phyloP scores from a whole-genome alignment of 129 eudicot genomes.

The Artemisia argyi region DNA sequence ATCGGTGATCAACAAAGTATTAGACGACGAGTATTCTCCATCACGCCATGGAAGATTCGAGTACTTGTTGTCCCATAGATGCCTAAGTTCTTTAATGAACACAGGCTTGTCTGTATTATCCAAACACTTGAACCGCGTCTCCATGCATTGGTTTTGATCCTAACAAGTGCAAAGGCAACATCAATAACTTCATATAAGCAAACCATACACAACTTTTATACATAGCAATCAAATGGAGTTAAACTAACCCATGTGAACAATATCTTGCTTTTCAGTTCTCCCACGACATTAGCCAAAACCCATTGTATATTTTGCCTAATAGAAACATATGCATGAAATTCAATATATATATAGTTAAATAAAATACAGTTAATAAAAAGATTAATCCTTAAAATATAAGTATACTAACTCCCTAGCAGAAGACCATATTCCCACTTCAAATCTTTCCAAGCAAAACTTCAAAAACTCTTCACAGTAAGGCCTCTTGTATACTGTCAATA shows the following conservation, averaged over 20 bases:
- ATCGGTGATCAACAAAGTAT: constrained; percentile 43
- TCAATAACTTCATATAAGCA: neutral
- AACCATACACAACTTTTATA: neutral
- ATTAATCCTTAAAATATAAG: neutral
- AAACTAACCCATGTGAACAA: constrained; percentile 65
- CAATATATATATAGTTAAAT: neutral
- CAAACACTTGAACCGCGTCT: constrained; percentile 45
- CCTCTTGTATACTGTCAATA: constrained; percentile 53
- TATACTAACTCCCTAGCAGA: constrained; percentile 52
- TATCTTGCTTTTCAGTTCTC: constrained; percentile 37
- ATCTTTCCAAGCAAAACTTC: constrained; percentile 66
- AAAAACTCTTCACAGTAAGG: constrained; percentile 50
- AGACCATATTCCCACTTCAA: constrained; percentile 66
- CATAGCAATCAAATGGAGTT: neutral
- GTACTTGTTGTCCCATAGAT: constrained; percentile 37
- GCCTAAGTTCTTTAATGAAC: constrained; percentile 52
- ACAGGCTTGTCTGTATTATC: constrained; percentile 50
- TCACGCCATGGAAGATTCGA: constrained; percentile 21
- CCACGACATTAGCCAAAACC: constrained; percentile 34
- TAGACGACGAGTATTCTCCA: constrained; percentile 41
- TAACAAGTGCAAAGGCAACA: constrained; percentile 14
- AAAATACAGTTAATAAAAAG: neutral
- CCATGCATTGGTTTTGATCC: constrained; percentile 55
- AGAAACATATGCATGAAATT: neutral
- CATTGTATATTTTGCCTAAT: constrained; percentile 45